Percentiles rank a stretch among this genome's conserved stretches.
phyloP scores from a whole-genome alignment of 768 basidiomycete species.

The Royoungia palumana region DNA sequence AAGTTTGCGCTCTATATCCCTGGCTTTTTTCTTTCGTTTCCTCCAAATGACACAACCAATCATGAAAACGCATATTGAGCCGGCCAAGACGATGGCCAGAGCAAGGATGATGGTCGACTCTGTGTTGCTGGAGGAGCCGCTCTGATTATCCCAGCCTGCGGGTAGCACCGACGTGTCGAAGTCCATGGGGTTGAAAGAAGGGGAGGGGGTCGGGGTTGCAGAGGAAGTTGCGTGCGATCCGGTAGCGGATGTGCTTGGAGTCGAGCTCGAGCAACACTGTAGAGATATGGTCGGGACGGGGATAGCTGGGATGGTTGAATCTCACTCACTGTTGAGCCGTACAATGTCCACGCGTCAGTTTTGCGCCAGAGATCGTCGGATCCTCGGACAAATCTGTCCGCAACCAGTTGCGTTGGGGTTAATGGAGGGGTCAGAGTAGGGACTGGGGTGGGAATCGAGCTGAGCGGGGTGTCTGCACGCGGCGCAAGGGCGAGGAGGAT shows the following conservation, averaged over 20 bases:
- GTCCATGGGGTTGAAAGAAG: conserved; percentile 10
- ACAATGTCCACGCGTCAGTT: conserved; percentile 54
- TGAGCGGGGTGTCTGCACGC: not conserved
- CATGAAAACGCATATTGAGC: conserved; percentile 59
- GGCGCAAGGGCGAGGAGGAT: not conserved
- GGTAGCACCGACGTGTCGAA: conserved; percentile 40
- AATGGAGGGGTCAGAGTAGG: conserved; percentile 12
- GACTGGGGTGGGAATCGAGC: not conserved
- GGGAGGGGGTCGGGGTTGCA: not conserved
- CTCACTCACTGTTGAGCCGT: conserved; percentile 63
- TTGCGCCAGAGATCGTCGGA: conserved; percentile 58
- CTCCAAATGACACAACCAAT: conserved; percentile 61
- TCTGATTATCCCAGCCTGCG: conserved; percentile 46
- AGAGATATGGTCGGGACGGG: not conserved
- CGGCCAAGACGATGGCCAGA: conserved; percentile 61
- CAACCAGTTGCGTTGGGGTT: conserved; percentile 31
- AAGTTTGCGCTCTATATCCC: conserved; percentile 54
- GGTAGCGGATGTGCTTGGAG: conserved; percentile 1
- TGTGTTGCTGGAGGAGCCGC: conserved; percentile 12
- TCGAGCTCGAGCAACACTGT: conserved; percentile 18
- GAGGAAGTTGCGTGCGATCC: conserved; percentile 3
- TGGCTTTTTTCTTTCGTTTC: conserved; percentile 33
- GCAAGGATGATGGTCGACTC: conserved; percentile 51
- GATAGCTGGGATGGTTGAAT: not conserved
- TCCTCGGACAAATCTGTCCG: conserved; percentile 53